phyloP scores from a whole-genome alignment of 805 yeast species.

The Nakazawaea laoshanensis region DNA sequence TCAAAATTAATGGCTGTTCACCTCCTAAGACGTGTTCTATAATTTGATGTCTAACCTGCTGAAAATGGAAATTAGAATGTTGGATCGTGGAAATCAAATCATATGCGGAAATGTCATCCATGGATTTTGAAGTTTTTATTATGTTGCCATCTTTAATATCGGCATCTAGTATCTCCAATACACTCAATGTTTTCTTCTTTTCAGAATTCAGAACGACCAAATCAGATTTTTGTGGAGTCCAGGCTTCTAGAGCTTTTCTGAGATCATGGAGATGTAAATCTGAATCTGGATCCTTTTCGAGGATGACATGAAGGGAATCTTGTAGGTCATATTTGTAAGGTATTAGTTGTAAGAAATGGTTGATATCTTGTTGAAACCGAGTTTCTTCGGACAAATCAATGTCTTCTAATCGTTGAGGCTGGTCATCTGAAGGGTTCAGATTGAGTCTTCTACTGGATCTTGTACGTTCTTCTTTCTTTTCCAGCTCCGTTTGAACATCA shows the following conservation, averaged over 20 bases:
- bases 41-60: slow-evolving; percentile 19
- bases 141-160: slow-evolving; percentile 12
- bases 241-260: slow-evolving; percentile 18
- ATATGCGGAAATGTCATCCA: slow-evolving; percentile 15
- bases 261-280: slow-evolving; percentile 16
- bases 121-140: slow-evolving; percentile 10
- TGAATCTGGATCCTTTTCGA: no score
- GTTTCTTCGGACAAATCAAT: slow-evolving; percentile 6
- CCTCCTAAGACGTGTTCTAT: slow-evolving; percentile 19
- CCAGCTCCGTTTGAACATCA: neutral
- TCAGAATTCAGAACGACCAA: slow-evolving; percentile 8
- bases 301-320: no score
- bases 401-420: slow-evolving; percentile 6
- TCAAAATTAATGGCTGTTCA: no score
- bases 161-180: slow-evolving; percentile 23
- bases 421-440: slow-evolving; percentile 2
- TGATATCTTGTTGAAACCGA: slow-evolving; percentile 3
- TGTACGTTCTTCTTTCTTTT: slow-evolving; percentile 15
- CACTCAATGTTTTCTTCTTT: slow-evolving; percentile 12
- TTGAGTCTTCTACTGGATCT: slow-evolving; percentile 30
- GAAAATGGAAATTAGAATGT: slow-evolving; percentile 15
- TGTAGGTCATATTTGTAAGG: no score
- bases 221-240: slow-evolving; percentile 18
- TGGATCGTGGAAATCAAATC: slow-evolving; percentile 14
- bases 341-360: slow-evolving; percentile 1